These are phyloP conservation scores for Thymus mandschuricus DNA, from an alignment of 257 asterid species.

Conservation along the genomic window DNA sequence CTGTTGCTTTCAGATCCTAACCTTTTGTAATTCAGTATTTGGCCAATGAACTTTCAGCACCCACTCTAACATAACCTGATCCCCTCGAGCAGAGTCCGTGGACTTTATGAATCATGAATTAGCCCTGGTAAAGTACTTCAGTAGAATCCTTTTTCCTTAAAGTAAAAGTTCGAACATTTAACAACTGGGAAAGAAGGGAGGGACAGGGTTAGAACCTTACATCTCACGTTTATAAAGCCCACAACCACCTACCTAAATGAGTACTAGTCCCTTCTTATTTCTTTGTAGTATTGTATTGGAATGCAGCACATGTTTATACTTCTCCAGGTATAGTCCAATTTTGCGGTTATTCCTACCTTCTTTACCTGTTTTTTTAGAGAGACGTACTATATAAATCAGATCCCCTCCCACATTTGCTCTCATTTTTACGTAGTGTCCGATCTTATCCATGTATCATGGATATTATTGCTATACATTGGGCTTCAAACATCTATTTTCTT, in stretches of 20 bases:
- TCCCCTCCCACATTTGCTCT: background rate
- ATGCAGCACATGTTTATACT: background rate
- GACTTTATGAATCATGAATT: background rate
- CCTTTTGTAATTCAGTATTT: slow-evolving; percentile 3
- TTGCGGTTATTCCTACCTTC: slow-evolving; percentile 8
- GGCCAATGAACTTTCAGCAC: slow-evolving; percentile 8
- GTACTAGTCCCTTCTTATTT: slow-evolving; percentile 9
- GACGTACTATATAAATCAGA: background rate
- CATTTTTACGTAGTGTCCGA: slow-evolving; percentile 7
- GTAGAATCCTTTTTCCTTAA: slow-evolving; percentile 1
- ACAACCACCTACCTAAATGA: background rate
- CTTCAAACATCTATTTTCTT: background rate
- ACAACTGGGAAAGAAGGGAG: slow-evolving; percentile 1
- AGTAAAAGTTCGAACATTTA: background rate
- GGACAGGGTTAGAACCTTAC: background rate
- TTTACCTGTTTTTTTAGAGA: slow-evolving; percentile 3
- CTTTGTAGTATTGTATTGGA: slow-evolving; percentile 5
- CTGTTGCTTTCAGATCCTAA: background rate
- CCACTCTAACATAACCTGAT: slow-evolving; percentile 6
- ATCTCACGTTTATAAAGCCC: slow-evolving; percentile 10
- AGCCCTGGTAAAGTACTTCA: slow-evolving; percentile 8
- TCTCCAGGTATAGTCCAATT: background rate
- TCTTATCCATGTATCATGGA: background rate
- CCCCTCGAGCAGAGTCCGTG: background rate
- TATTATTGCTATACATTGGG: slow-evolving; percentile 13